Evolutionary conservation across 2,329 filamentous ascomycete genomes (phyloP), one percentile per base, ranked within the genome.

Genomic region (Colletotrichum spaethianum): DNA sequence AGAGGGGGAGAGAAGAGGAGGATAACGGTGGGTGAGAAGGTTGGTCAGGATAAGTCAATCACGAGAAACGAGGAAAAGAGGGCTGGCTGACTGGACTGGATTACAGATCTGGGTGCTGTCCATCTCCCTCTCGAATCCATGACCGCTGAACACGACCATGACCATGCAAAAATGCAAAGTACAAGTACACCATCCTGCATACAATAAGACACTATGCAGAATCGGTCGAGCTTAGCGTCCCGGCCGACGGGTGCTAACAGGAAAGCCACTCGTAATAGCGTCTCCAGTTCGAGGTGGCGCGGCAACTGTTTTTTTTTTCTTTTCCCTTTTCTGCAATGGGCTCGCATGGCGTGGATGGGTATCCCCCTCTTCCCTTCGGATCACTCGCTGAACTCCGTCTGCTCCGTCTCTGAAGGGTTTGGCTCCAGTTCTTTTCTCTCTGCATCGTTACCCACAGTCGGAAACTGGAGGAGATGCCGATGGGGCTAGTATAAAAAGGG

Each of bases 231-330:
- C n/a, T 18, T 62, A 62, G 68, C 44, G 68, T 56, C 42, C 55
- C 56, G 36, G 40, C 63, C 63, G 68, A 67, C 48, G 63, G 68
- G 64, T 71, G 57, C 63, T 68, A 71, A 28, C 28, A 67, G 26
- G 20, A 67, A 56, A 63, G 68, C 68, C 57, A 68, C 56, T 63
- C 64, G 68, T 68, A 71, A 59, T 71, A 68, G 68, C 57, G 64
- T 68, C 57, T 56, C 63, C 53, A 1, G 60, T 50, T 26, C 28
- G 36, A 55, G 40, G 67, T 70, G 67, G 67, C 67, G 63, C 63
- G 67, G 63, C 40, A 26, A 50, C 28, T 55, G 52, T 3, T 67
- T 53, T 52, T 56, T 68, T 12, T 33, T 11, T 12, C 20, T 33
- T 26, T 64, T 56, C 38, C 59, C 62, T 69, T 38, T 16, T n/a